Base-by-base conservation (phyloP, 78 protist species). In the Dictyostelium capitatum region DNA sequence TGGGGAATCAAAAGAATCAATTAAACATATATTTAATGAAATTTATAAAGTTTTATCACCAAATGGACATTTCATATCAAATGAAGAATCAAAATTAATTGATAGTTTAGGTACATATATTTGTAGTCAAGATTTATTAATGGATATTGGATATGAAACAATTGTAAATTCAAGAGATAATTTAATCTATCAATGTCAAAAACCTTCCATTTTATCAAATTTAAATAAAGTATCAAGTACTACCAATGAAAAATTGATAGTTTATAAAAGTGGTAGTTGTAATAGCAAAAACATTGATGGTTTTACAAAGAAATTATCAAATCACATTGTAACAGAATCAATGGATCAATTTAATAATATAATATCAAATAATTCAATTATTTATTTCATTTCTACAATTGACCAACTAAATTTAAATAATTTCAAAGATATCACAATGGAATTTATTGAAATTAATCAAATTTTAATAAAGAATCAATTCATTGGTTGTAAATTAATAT, bases 21-120 rank as follows among this genome's bases (percentile, higher is more conserved):
- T n/a, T n/a, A n/a, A n/a, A n/a, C n/a, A n/a, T n/a, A n/a, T n/a
- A n/a, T n/a, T n/a, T n/a, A n/a, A 37, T 12, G 57, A 53, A 51
- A 75, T 83, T 0, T 6, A 72, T 41, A 43, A 54, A 25, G 51
- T 72, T 2, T 25, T 72, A 10, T 23, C 37, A 32, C 91, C 80
- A 9, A 73, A 54, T 56, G 91, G 91, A 15, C 78, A 77, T 37
- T 25, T 83, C 9, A 7, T 83, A 23, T 83, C 72, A 8, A n/a
- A n/a, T n/a, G 50, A 56, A 1, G 91, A 54, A 23, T 56, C 81
- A 20, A 37, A 37, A 3, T 37, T 37, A 37, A 37, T 37, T 37
- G 43, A 37, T 37, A n/a, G n/a, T n/a, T n/a, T n/a, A n/a, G n/a
- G n/a, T n/a, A n/a, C n/a, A n/a, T n/a, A n/a, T n/a, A n/a, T n/a